Evolutionary conservation across 2,329 filamentous ascomycete genomes (phyloP).

Genomic region (Chaetomiaceae sp.): DNA sequence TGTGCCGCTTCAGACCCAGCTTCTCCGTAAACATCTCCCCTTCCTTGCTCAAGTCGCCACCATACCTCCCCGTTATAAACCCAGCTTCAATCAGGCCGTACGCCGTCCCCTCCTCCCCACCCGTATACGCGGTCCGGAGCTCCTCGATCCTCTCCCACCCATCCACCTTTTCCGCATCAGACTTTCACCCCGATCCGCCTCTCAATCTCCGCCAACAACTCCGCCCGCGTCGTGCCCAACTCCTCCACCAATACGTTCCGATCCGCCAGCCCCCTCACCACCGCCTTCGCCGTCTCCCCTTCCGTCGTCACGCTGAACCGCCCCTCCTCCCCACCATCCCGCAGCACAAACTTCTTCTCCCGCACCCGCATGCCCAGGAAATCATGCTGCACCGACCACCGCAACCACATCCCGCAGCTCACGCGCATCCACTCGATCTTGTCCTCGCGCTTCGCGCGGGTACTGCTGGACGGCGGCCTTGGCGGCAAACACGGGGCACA

Average conservation of each 20-base stretch:
- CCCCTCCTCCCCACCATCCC: conserved; percentile 34
- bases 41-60: conserved; percentile 33
- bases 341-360: conserved; percentile 27
- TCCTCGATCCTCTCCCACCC: conserved; percentile 27
- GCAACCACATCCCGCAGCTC: conserved; percentile 30
- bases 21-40: conserved; percentile 32
- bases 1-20: conserved; percentile 28
- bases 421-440: conserved; percentile 33
- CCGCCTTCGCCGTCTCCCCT: conserved; percentile 32
- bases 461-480: conserved; percentile 31
- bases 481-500: conserved; percentile 28
- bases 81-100: conserved; percentile 32
- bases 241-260: conserved; percentile 33
- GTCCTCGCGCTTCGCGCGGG: conserved; percentile 23
- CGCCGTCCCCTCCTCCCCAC: conserved; percentile 27
- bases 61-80: conserved; percentile 32
- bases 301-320: conserved; percentile 34
- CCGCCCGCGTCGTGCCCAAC: conserved; percentile 31
- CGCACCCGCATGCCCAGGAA: conserved; percentile 27
- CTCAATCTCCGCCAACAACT: conserved; percentile 45
- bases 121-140: conserved; percentile 28
- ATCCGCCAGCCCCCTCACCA: conserved; percentile 32
- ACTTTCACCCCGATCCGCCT: conserved; percentile 44
- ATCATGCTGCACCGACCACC: conserved; percentile 28
- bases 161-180: conserved; percentile 27